Evolutionary conservation across 2,329 filamentous ascomycete genomes (phyloP).

Genomic region (Botryotinia convoluta): DNA sequence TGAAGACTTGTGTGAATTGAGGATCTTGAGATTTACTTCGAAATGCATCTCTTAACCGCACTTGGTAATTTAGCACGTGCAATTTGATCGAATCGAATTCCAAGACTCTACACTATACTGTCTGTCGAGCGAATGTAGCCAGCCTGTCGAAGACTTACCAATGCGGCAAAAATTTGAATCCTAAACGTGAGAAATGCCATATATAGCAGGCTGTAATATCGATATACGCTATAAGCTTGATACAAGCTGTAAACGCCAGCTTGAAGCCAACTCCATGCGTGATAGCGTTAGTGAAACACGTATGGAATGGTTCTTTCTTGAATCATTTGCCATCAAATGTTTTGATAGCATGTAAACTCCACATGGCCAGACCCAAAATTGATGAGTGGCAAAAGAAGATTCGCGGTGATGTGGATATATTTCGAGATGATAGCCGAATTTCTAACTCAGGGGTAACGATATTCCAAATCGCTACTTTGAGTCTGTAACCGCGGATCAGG

Average conservation of each 20-base stretch:
- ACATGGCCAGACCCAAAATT: not conserved
- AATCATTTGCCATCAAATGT: not conserved
- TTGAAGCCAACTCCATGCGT: not conserved
- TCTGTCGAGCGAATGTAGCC: not conserved
- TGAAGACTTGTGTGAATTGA: not conserved
- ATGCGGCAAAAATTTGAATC: no score
- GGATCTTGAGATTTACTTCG: not conserved
- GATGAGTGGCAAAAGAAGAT: constrained; percentile 6
- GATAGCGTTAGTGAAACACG: not conserved
- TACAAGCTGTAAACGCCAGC: not conserved
- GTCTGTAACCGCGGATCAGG: not conserved
- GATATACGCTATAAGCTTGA: not conserved
- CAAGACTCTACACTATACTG: not conserved
- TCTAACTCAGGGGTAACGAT: not conserved
- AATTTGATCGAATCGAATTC: not conserved
- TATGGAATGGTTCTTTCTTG: not conserved
- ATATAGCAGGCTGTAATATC: not conserved
- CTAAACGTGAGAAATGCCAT: not conserved
- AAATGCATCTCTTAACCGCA: not conserved
- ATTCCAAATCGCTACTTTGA: not conserved
- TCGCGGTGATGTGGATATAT: not conserved
- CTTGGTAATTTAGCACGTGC: not conserved
- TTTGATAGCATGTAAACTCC: not conserved
- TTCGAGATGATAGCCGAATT: not conserved
- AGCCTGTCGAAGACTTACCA: not conserved